phyloP scores from a whole-genome alignment of 495 filamentous ascomycete genomes.

The Tuber borchii region DNA sequence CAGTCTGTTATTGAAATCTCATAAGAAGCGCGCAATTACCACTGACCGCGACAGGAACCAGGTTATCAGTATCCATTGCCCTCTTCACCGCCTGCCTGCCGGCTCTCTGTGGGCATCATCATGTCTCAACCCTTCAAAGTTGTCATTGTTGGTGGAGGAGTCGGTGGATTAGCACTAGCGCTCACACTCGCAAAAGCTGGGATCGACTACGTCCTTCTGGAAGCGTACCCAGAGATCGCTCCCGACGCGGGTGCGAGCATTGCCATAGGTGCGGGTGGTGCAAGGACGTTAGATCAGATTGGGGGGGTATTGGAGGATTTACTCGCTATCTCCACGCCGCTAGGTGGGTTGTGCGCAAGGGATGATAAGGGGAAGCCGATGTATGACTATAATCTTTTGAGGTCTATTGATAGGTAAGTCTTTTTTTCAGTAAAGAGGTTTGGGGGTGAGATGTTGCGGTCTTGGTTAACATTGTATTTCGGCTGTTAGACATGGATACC shows the following conservation, averaged over 20 bases:
- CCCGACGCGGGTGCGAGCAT: conserved; percentile 46
- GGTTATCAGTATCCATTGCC: neutral
- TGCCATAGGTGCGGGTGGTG: conserved; percentile 42
- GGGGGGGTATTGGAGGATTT: conserved; percentile 43
- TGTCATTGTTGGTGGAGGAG: conserved; percentile 52
- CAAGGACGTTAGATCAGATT: conserved; percentile 50
- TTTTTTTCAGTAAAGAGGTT: conserved; percentile 34
- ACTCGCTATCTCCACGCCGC: conserved; percentile 16
- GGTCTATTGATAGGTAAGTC: conserved; percentile 15
- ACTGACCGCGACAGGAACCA: neutral
- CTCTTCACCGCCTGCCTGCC: neutral
- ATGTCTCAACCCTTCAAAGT: conserved; percentile 43
- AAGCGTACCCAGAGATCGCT: conserved; percentile 42
- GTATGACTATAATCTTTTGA: conserved; percentile 26
- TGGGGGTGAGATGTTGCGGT: conserved; percentile 15
- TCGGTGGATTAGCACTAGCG: conserved; percentile 50
- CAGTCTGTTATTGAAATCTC: too few relatives aligned
- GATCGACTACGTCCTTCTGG: conserved; percentile 52
- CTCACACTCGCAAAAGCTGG: conserved; percentile 45
- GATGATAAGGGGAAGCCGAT: conserved; percentile 12
- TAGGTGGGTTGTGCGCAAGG: conserved; percentile 7
- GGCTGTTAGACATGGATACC: conserved; percentile 42
- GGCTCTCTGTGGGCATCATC: neutral
- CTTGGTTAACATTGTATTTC: conserved; percentile 8
- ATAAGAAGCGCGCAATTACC: too few relatives aligned